Evolutionary conservation across 192 early-diverging fungal species (phyloP).

Genomic region (Backusella tuberculispora): DNA sequence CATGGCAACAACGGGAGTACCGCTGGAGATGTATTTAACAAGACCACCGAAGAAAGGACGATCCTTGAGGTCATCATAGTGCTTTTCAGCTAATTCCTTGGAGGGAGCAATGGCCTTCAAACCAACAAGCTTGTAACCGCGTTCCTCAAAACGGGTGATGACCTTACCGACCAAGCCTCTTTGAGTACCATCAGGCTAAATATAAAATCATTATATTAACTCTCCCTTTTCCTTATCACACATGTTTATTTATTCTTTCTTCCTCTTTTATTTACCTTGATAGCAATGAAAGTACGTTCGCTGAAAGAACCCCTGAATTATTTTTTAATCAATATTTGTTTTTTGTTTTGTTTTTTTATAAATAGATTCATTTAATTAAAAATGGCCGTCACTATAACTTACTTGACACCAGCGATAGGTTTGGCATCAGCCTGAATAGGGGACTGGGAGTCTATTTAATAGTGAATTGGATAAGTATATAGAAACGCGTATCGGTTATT

Average conservation of each 20-base stretch:
- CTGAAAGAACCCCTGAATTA: constrained; percentile 42
- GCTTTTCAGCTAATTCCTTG: constrained; percentile 73
- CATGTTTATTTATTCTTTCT: neutral
- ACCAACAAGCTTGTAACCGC: constrained; percentile 90
- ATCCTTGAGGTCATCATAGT: constrained; percentile 84
- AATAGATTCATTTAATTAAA: neutral
- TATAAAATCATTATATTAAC: neutral
- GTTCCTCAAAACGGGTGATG: constrained; percentile 83
- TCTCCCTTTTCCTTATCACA: neutral
- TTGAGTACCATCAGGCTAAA: constrained; percentile 82
- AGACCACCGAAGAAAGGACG: constrained; percentile 91
- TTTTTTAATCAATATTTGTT: neutral
- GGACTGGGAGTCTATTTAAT: constrained; percentile 27
- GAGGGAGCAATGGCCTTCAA: constrained; percentile 76
- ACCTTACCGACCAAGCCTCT: constrained; percentile 87
- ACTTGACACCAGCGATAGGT: constrained; percentile 54
- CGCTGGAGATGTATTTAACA: constrained; percentile 92
- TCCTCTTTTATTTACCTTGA: constrained; percentile 43
- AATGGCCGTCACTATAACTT: neutral
- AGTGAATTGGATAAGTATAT: constrained; percentile 9
- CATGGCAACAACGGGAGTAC: constrained; percentile 83
- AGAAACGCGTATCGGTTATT: neutral
- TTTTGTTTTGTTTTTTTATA: neutral
- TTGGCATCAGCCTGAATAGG: constrained; percentile 42
- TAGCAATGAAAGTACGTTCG: constrained; percentile 70